Conservation (phyloP, 2,329 filamentous ascomycete genomes). For the Ramularia endophylla region DNA sequence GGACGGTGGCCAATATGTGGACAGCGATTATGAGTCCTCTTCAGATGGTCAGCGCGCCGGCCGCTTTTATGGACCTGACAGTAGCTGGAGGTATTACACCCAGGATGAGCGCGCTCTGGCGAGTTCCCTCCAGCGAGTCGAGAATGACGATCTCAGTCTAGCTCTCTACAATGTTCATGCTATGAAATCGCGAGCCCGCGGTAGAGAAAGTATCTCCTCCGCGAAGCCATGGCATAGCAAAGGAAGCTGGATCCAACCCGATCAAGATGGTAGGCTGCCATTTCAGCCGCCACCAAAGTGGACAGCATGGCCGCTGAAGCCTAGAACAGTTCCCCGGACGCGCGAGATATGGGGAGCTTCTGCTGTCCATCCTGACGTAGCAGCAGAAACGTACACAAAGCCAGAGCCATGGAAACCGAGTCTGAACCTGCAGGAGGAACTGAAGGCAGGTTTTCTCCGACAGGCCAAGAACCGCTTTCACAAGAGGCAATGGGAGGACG, state of each 20-base stretch:
- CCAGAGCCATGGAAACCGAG: constrained; percentile 45
- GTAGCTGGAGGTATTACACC: constrained; percentile 62
- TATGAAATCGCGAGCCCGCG: constrained; percentile 50
- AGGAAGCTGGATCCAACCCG: constrained; percentile 33
- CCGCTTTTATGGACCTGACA: constrained; percentile 61
- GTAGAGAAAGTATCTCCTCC: constrained; percentile 3
- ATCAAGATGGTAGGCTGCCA: constrained; percentile 27
- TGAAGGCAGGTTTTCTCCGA: constrained; percentile 61
- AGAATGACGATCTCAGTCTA: constrained; percentile 61
- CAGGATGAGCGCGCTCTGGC: constrained; percentile 57
- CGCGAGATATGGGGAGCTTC: constrained; percentile 43
- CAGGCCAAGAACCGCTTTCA: constrained; percentile 55
- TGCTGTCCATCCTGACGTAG: constrained; percentile 22
- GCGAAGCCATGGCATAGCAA: constrained; percentile 36
- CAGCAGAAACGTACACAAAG: constrained; percentile 12
- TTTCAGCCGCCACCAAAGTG: constrained; percentile 54
- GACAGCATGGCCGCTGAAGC: constrained; percentile 79
- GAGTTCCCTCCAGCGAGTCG: constrained; percentile 56
- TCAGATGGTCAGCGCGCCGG: constrained; percentile 43
- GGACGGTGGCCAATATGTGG: constrained; percentile 1
- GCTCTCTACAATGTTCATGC: constrained; percentile 76
- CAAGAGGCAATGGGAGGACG: constrained; percentile 3
- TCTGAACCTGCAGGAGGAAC: constrained; percentile 60
- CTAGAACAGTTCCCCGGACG: constrained; percentile 54
- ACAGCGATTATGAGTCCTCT: constrained; percentile 5